Evolutionary conservation across 768 basidiomycete species (phyloP).

Genomic region (Lactarius indigo): DNA sequence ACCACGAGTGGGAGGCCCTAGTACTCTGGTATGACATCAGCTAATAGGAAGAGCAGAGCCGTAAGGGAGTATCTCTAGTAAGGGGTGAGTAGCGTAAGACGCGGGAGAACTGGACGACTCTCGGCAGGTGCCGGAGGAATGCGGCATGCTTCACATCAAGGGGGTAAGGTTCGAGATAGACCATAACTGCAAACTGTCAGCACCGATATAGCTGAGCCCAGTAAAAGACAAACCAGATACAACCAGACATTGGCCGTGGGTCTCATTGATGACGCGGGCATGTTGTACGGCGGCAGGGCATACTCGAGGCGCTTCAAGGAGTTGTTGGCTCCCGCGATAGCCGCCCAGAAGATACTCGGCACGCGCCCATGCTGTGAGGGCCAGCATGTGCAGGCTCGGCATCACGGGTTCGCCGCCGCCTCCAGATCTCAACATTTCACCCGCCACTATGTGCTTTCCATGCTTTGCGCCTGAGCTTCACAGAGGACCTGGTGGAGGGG

Average conservation of each 20-base stretch:
- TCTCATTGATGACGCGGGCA: not conserved
- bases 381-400: constrained; percentile 1
- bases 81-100: not conserved
- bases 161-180: constrained; percentile 5
- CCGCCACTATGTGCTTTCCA: not conserved
- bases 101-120: constrained; percentile 7
- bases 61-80: not conserved
- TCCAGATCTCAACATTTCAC: not conserved
- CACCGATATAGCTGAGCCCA: not conserved
- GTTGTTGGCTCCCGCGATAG: not conserved
- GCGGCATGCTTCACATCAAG: constrained; percentile 5
- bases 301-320: not conserved
- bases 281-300: not conserved
- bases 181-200: constrained; percentile 4
- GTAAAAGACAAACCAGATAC: constrained; percentile 2
- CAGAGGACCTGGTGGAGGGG: not conserved
- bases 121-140: constrained; percentile 7
- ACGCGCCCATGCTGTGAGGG: not conserved
- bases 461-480: not conserved
- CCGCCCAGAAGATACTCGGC: constrained; percentile 1
- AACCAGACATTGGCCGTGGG: not conserved
- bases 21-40: no score
- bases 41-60: no score
- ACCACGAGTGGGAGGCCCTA: no score
- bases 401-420: constrained; percentile 5